Percentiles rank a stretch among this genome's conserved stretches.
phyloP scores from a whole-genome alignment of 768 basidiomycete species.

The Rhizopogon vulgaris region DNA sequence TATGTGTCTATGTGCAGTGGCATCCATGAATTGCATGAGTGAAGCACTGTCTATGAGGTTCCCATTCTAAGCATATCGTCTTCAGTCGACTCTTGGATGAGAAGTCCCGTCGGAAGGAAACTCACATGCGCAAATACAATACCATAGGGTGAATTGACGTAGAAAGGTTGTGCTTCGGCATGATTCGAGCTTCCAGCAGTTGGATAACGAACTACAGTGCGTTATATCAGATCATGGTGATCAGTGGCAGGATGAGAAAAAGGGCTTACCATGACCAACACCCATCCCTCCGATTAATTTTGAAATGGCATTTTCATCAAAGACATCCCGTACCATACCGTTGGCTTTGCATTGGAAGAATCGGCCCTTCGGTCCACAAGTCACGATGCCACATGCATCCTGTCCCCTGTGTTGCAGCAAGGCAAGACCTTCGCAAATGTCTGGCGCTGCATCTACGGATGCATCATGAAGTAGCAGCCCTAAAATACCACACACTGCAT shows the following conservation, averaged over 20 bases:
- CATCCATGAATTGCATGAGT: conserved; percentile 91
- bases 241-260: conserved; percentile 13
- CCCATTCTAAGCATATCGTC: conserved; percentile 64
- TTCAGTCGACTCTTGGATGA: neutral
- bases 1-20: conserved; percentile 94
- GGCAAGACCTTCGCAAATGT: conserved; percentile 93
- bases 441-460: conserved; percentile 65
- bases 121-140: conserved; percentile 95
- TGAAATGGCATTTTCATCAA: conserved; percentile 73
- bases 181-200: conserved; percentile 97
- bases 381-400: conserved; percentile 96
- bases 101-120: conserved; percentile 7
- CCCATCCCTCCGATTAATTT: conserved; percentile 92
- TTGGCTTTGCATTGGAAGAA: conserved; percentile 99
- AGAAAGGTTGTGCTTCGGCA: conserved; percentile 98
- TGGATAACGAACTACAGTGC: conserved; percentile 80
- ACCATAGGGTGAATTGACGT: conserved; percentile 99
- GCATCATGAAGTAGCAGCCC: conserved; percentile 83
- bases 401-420: conserved; percentile 95
- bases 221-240: conserved; percentile 4
- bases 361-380: conserved; percentile 90
- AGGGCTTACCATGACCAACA: conserved; percentile 77
- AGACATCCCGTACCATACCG: conserved; percentile 98
- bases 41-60: conserved; percentile 91
- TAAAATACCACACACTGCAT: conserved; percentile 84